Conservation (phyloP, 2,329 filamentous ascomycete genomes). For the Pestalotiopsis sp. region DNA sequence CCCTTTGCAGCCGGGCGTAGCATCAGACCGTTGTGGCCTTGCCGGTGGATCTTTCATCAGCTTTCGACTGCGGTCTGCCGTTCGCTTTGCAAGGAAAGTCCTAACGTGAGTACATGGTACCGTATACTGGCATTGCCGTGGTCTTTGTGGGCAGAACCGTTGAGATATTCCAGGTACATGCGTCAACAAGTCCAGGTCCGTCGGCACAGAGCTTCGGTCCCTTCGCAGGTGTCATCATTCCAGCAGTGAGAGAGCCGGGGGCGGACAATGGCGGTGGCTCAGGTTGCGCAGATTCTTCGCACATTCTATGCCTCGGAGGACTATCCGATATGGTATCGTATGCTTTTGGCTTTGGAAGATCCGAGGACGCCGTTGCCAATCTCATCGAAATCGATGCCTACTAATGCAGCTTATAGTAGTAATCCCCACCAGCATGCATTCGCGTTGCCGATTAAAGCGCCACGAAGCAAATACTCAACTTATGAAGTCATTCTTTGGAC, state of each 20-base stretch:
- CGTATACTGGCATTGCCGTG: neutral
- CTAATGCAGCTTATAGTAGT: slow-evolving; percentile 6
- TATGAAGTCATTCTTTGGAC: slow-evolving; percentile 15
- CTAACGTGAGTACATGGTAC: neutral
- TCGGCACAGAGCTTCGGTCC: neutral
- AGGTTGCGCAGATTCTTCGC: neutral
- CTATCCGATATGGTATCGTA: neutral
- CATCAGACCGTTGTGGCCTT: neutral
- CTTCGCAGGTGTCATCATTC: neutral
- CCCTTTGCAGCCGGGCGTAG: neutral
- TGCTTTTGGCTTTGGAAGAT: neutral
- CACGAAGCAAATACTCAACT: neutral
- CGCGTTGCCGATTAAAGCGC: slow-evolving; percentile 5
- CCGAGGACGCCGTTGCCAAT: neutral
- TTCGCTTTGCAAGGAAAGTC: neutral
- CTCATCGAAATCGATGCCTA: neutral
- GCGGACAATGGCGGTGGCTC: slow-evolving; percentile 3
- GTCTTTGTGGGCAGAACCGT: neutral
- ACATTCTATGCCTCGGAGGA: neutral
- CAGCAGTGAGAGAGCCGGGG: neutral
- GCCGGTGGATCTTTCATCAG: neutral
- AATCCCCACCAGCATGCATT: slow-evolving; percentile 10
- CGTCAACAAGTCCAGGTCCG: slow-evolving; percentile 4
- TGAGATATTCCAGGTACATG: slow-evolving; percentile 7
- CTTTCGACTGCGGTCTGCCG: neutral